Percentiles rank a stretch among this genome's conserved stretches.
Conservation (phyloP, 495 filamentous ascomycete genomes). For the Lasiosphaeria ovina region DNA sequence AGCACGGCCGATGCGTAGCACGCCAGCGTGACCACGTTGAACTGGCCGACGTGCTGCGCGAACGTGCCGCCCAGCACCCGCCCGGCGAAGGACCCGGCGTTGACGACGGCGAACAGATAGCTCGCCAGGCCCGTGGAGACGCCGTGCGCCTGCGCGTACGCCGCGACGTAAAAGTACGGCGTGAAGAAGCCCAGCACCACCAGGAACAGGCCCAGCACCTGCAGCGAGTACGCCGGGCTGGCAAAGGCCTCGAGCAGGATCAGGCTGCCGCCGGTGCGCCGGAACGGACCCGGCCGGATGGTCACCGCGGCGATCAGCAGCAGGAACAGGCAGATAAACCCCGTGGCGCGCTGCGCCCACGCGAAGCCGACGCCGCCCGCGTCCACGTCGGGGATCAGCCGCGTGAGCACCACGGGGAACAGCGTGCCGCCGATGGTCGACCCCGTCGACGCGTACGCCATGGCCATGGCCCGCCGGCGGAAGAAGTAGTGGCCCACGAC, state of each 20-base stretch:
- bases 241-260: conserved; percentile 43
- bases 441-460: conserved; percentile 55
- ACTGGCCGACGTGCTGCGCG: conserved; percentile 52
- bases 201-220: conserved; percentile 44
- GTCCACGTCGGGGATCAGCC: conserved; percentile 34
- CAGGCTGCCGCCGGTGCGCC: conserved; percentile 40
- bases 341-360: conserved; percentile 59
- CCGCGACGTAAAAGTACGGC: conserved; percentile 57
- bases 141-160: conserved; percentile 50
- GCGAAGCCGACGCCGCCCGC: conserved; percentile 47
- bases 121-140: conserved; percentile 45
- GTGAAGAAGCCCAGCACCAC: conserved; percentile 52
- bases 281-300: conserved; percentile 46
- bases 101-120: conserved; percentile 55
- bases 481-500: conserved; percentile 56
- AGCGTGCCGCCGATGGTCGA: conserved; percentile 58
- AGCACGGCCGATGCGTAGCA: conserved; percentile 39
- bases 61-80: conserved; percentile 56
- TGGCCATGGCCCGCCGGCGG: conserved; percentile 49
- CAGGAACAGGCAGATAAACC: conserved; percentile 54
- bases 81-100: conserved; percentile 54
- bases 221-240: conserved; percentile 32
- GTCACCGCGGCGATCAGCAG: conserved; percentile 42
- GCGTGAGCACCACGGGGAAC: conserved; percentile 46
- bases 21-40: conserved; percentile 46